Evolutionary conservation across 257 asterid species (phyloP), one percentile per base, ranked within the genome.

Genomic region (Solanum okadae): DNA sequence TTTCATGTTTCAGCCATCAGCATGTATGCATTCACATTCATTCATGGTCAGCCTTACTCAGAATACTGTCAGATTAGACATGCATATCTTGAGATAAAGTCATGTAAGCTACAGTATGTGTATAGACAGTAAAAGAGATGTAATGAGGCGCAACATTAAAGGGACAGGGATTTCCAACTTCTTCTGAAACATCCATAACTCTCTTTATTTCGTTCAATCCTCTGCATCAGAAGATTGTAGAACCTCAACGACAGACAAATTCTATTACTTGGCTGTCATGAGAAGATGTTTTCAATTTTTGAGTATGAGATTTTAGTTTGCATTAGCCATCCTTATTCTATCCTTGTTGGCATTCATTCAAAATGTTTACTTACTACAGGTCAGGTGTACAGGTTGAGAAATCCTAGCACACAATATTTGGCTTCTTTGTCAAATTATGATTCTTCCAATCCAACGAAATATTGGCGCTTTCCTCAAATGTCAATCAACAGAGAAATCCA

Each of bases 391-490:
- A 94, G 96, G 89, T 89, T 96, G 92, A 93, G 90, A 93, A 96
- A 86, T 87, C 99, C 99, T 70, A 96, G 96, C 93, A 89, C 88
- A 90, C 91, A 92, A 90, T 93, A 97, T 88, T 87, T 97, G 91
- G 93, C 97, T 85, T 91, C 98, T 82, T 88, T 90, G 70, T 88
- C 95, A 23, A 87, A 85, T 79, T 94, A 94, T 86, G 98, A 96
- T 95, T 94, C 98, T 86, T 93, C 98, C 49, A 89, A 96, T 89
- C 99, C 98, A 71, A 95, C 99, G 15, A 94, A 93, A 90, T 95
- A 93, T 67, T 96, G 99, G 99, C 92, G 94, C 84, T 97, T 94
- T 87, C 98, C 99, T 4, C 94, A 92, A 87, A 88, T 97, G 84
- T 94, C 95, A 56, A 49, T 91, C 35, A 83, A 86, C 90, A 84